Conservation (phyloP, 2,329 filamentous ascomycete genomes). For the Capronia epimyces region DNA sequence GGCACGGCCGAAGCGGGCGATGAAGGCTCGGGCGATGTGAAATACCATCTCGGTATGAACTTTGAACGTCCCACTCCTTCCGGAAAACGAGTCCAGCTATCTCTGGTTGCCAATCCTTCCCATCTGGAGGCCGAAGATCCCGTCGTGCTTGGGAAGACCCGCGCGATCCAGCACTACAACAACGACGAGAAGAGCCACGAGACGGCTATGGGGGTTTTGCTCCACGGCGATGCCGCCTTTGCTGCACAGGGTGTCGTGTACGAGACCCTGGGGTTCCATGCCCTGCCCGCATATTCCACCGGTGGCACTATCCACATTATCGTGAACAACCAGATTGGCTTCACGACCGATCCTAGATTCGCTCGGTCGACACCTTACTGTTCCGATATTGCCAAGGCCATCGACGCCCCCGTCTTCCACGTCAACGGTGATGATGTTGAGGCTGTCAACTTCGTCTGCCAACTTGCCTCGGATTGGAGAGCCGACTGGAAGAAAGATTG, state of each 20-base stretch:
- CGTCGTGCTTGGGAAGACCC: conserved; percentile 93
- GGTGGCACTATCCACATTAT: conserved; percentile 95
- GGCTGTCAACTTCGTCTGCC: conserved; percentile 96
- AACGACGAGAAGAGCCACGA: conserved; percentile 84
- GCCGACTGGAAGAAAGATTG: conserved; percentile 98
- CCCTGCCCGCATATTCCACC: conserved; percentile 90
- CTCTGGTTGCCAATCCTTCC: conserved; percentile 94
- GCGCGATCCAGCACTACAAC: conserved; percentile 98
- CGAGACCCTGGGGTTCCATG: conserved; percentile 96
- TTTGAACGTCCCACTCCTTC: conserved; percentile 97
- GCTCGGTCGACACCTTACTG: conserved; percentile 97
- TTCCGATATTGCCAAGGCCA: conserved; percentile 97
- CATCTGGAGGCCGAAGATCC: conserved; percentile 98
- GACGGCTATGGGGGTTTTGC: conserved; percentile 88
- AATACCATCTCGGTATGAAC: conserved; percentile 99
- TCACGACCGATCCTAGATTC: conserved; percentile 97
- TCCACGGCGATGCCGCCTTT: conserved; percentile 96
- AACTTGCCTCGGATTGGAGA: conserved; percentile 94
- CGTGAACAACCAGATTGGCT: conserved; percentile 99
- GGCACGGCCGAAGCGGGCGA: conserved; percentile 82
- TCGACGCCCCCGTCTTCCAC: conserved; percentile 97
- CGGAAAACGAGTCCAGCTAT: conserved; percentile 98
- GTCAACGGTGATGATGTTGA: conserved; percentile 98
- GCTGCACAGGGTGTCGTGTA: conserved; percentile 96
- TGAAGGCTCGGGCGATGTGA: conserved; percentile 96